phyloP scores from a whole-genome alignment of 176 grass and related monocot species.

The Hordeum marinum region DNA sequence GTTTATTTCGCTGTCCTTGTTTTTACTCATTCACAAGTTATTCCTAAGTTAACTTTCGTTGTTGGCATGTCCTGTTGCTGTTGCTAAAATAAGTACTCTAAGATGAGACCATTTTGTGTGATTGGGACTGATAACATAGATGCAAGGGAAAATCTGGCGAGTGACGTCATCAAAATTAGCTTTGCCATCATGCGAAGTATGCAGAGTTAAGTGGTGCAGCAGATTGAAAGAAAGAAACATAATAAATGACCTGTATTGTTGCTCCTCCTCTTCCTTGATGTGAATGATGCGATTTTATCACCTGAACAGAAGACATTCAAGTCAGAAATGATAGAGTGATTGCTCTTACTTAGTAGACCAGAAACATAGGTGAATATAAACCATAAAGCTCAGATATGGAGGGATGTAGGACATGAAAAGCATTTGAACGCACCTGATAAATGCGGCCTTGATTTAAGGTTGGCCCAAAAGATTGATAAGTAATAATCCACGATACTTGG shows the following conservation, averaged over 20 bases:
- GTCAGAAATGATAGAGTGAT: background rate
- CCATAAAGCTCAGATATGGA: background rate
- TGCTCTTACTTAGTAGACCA: background rate
- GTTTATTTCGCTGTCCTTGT: background rate
- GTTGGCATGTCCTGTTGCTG: background rate
- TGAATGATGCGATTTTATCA: conserved; percentile 76
- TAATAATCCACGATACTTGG: conserved; percentile 21
- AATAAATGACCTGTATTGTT: conserved; percentile 60
- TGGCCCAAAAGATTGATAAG: conserved; percentile 26
- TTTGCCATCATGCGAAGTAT: background rate
- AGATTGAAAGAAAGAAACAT: background rate
- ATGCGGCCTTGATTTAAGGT: conserved; percentile 58
- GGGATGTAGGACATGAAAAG: background rate
- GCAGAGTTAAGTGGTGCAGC: background rate
- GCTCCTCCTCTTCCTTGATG: conserved; percentile 84
- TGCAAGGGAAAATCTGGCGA: background rate
- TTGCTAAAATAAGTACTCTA: background rate
- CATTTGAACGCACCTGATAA: conserved; percentile 53
- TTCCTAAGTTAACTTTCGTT: background rate
- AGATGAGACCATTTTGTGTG: background rate
- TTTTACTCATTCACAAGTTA: background rate
- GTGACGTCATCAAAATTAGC: background rate
- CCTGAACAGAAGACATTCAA: conserved; percentile 31
- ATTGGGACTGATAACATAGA: background rate
- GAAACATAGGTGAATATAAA: background rate